Evolutionary conservation across 345 rosid species (phyloP).

Genomic region (Rubroshorea leprosula): DNA sequence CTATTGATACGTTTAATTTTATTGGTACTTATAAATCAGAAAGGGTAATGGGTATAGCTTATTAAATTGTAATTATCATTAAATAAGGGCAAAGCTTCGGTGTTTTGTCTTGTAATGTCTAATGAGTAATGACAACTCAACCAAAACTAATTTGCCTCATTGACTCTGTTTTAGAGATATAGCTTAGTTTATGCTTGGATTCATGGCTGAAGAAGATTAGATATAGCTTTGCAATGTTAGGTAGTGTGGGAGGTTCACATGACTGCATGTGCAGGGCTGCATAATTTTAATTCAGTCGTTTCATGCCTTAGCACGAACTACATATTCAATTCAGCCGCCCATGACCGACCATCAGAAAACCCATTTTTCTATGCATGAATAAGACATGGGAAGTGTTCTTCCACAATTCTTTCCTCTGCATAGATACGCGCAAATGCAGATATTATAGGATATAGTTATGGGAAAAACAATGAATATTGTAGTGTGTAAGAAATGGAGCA

Average conservation of each 20-base stretch:
- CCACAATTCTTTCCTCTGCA: too few relatives aligned
- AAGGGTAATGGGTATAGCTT: too few relatives aligned
- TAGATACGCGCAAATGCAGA: too few relatives aligned
- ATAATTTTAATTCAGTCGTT: conserved; percentile 7
- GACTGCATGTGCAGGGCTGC: conserved; percentile 15
- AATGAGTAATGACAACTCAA: conserved; percentile 13
- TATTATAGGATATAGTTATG: too few relatives aligned
- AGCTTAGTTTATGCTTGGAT: too few relatives aligned
- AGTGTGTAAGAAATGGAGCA: too few relatives aligned
- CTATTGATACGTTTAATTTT: too few relatives aligned
- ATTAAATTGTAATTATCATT: too few relatives aligned
- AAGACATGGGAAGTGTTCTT: conserved; percentile 7
- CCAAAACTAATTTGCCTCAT: background rate
- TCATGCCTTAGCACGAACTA: conserved; percentile 4
- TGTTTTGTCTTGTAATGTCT: conserved; percentile 10
- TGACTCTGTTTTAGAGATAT: too few relatives aligned
- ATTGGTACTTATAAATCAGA: too few relatives aligned
- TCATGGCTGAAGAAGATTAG: background rate
- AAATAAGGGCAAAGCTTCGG: background rate
- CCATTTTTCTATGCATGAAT: background rate
- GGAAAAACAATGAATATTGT: too few relatives aligned
- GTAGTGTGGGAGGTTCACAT: conserved; percentile 10
- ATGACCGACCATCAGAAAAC: background rate
- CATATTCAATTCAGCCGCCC: conserved; percentile 13
- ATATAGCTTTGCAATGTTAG: background rate